Conservation (phyloP, 1,139 yeast species). For the Ogataea hybrid region DNA sequence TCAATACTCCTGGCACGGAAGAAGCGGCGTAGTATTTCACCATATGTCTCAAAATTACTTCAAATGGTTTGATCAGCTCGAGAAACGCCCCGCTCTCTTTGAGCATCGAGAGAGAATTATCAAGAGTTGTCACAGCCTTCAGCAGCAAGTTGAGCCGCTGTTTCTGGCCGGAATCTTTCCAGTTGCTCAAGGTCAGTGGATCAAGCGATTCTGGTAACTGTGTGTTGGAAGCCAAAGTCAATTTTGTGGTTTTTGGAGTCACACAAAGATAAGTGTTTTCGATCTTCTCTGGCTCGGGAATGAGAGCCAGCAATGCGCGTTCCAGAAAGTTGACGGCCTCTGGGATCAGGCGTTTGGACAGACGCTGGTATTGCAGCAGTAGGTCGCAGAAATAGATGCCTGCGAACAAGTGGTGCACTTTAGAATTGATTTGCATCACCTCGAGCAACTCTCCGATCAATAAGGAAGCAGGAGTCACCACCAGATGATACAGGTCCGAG, state of each 20-base stretch:
- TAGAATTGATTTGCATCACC: conserved; percentile 37
- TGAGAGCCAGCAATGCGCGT: conserved; percentile 45
- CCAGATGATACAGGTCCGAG: conserved; percentile 92
- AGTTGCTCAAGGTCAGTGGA: conserved; percentile 12
- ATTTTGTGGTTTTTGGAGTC: conserved; percentile 21
- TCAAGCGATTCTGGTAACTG: conserved; percentile 14
- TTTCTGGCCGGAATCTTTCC: conserved; percentile 11
- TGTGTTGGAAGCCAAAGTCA: conserved; percentile 25
- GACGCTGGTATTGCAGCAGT: conserved; percentile 67
- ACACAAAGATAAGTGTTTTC: conserved; percentile 22
- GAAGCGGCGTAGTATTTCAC: conserved; percentile 37
- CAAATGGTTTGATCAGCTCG: conserved; percentile 52
- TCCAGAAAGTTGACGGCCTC: conserved; percentile 67
- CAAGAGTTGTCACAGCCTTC: conserved; percentile 19
- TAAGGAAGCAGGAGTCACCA: conserved; percentile 80
- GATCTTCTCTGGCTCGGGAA: conserved; percentile 41
- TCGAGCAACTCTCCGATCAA: conserved; percentile 71
- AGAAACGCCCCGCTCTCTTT: conserved; percentile 61
- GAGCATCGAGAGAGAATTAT: conserved; percentile 43
- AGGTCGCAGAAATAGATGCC: conserved; percentile 67
- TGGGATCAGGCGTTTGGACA: conserved; percentile 79
- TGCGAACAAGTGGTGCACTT: conserved; percentile 39
- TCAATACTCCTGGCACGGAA: conserved; percentile 31
- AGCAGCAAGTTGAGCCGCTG: conserved; percentile 16
- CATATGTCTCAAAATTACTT: conserved; percentile 38